Evolutionary conservation across 768 basidiomycete genomes (phyloP).

Genomic region (Tricholoma hemisulphureum): DNA sequence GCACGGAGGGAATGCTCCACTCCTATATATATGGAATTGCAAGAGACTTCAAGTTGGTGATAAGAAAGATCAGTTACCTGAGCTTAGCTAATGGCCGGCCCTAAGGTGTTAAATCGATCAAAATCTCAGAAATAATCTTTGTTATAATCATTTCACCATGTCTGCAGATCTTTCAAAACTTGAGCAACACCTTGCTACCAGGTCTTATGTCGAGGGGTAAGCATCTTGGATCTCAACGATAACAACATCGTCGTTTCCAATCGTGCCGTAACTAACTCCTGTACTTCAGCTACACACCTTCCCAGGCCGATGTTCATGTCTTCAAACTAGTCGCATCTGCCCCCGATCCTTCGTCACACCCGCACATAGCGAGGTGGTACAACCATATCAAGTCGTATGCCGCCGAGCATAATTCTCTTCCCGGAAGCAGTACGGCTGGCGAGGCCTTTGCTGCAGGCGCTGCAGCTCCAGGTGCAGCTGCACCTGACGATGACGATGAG

Average conservation of each 20-base stretch:
- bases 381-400: conserved; percentile 87
- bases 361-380: conserved; percentile 89
- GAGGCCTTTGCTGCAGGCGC: conserved; percentile 59
- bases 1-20: no score
- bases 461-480: conserved; percentile 44
- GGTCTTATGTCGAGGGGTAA: conserved; percentile 92
- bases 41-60: no score
- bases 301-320: conserved; percentile 91
- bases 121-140: conserved; percentile 9
- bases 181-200: conserved; percentile 81
- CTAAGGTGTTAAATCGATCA: conserved; percentile 18
- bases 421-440: conserved; percentile 83
- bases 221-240: conserved; percentile 27
- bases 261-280: conserved; percentile 5
- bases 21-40: no score
- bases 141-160: conserved; percentile 42
- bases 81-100: conserved; percentile 23
- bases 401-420: conserved; percentile 71
- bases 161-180: conserved; percentile 68
- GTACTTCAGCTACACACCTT: conserved; percentile 73
- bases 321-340: conserved; percentile 75
- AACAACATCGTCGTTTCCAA: not conserved
- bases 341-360: conserved; percentile 63
- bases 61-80: conserved; percentile 2
- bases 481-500: conserved; percentile 66